Conservation (phyloP, 352 stramenopile genomes). For the Peronospora belbahrii region DNA sequence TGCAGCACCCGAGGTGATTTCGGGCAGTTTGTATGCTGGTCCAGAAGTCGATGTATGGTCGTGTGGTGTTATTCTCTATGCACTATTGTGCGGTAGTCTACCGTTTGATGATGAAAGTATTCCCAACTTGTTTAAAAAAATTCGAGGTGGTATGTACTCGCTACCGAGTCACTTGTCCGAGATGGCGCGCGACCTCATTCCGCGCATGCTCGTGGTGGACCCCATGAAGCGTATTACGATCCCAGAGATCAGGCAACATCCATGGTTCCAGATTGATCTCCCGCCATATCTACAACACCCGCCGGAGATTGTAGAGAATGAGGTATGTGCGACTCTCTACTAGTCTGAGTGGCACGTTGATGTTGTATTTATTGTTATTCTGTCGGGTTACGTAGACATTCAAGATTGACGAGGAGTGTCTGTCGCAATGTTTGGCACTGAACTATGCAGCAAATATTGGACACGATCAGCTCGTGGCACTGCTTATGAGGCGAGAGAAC, state of each 20-base stretch:
- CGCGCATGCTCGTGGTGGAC: slow-evolving; percentile 98
- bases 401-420: slow-evolving; percentile 74
- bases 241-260: slow-evolving; percentile 95
- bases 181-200: slow-evolving; percentile 94
- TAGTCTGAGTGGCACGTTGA: no score
- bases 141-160: slow-evolving; percentile 96
- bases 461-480: slow-evolving; percentile 48
- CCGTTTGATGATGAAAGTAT: slow-evolving; percentile 99
- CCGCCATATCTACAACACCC: slow-evolving; percentile 95
- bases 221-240: slow-evolving; percentile 99
- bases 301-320: slow-evolving; percentile 93
- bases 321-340: no score
- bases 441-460: slow-evolving; percentile 41
- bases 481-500: slow-evolving; percentile 52
- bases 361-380: neutral
- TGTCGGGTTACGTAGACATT: slow-evolving; percentile 36
- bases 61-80: slow-evolving; percentile 98
- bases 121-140: slow-evolving; percentile 99
- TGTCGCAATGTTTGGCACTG: slow-evolving; percentile 48
- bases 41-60: slow-evolving; percentile 99
- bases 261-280: slow-evolving; percentile 97
- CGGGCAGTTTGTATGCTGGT: slow-evolving; percentile 95
- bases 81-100: slow-evolving; percentile 95
- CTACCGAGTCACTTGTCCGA: slow-evolving; percentile 95
- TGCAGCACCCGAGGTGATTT: slow-evolving; percentile 99